These are phyloP conservation scores for Scleromitrula shiraiana DNA, from an alignment of 2,329 filamentous ascomycete species.

Conservation along the genomic window DNA sequence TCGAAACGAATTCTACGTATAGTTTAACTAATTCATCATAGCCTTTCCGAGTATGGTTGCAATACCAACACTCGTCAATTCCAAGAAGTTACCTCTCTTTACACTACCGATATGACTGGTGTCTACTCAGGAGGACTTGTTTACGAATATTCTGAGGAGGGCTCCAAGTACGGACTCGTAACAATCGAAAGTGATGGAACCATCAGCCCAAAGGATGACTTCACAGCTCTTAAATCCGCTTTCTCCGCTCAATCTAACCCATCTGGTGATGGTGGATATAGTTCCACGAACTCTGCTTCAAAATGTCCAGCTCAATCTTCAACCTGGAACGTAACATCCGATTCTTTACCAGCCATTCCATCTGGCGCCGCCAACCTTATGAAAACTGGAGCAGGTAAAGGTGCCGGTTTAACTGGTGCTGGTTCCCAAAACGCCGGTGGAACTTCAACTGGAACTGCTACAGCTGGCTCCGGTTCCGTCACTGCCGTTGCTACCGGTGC, in stretches of 20 bases:
- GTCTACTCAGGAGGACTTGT: conserved; percentile 95
- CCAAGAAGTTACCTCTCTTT: conserved; percentile 69
- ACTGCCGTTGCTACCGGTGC: conserved; percentile 13
- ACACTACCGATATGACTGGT: conserved; percentile 71
- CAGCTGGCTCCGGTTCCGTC: conserved; percentile 21
- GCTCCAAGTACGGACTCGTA: conserved; percentile 60
- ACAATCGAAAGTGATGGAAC: conserved; percentile 26
- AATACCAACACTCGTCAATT: conserved; percentile 75
- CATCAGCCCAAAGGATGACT: conserved; percentile 38
- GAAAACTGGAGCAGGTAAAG: conserved; percentile 40
- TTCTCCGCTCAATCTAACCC: conserved; percentile 38
- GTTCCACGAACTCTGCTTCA: conserved; percentile 29
- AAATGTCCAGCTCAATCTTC: conserved; percentile 37
- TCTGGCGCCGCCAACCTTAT: conserved; percentile 36
- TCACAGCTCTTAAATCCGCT: conserved; percentile 38
- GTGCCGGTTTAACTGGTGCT: conserved; percentile 33
- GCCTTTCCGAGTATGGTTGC: conserved; percentile 86
- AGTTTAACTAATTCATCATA: conserved; percentile 11
- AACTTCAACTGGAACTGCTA: conserved; percentile 24
- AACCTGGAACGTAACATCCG: conserved; percentile 40
- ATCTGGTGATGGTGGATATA: conserved; percentile 44
- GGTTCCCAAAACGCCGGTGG: conserved; percentile 26
- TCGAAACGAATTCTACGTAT: background rate
- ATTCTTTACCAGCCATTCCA: conserved; percentile 42
- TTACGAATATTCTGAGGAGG: conserved; percentile 86